Base-by-base conservation (phyloP, 1,284 basidiomycete species). In the Cutaneotrichosporon sp. region DNA sequence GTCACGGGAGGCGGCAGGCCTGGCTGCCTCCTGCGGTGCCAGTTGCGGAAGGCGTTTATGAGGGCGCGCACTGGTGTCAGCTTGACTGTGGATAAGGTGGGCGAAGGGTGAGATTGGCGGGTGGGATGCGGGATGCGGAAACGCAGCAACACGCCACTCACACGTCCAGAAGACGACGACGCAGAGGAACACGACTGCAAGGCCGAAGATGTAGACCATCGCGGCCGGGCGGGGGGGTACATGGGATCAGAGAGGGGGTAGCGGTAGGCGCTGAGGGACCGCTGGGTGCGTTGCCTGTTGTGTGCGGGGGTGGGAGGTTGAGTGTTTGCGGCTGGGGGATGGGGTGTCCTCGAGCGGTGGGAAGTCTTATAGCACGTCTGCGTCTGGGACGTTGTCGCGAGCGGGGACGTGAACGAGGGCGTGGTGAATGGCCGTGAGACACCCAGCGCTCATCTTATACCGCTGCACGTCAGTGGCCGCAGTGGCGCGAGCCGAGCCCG, bases 191-290 rank as follows among this genome's bases (percentile, higher is more conserved):
- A 53, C 51, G 24, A 53, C 34, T 13, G 24, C 24, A 22, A 53
- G 51, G 51, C 34, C 51, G 22, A 53, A 53, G 34, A 53, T 42
- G 51, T 53, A 53, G 16, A 53, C 51, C 51, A 53, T 53, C 34
- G 51, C 25, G 33, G 49, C 27, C 49, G 7, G 10, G 10, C 9
- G 27, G 27, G 9, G 7, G n/a, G 20, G 20, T 4, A 34, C 50
- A 52, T 52, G 31, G 50, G 33, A 52, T 22, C 16, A 33, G 27
- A 13, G 8, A 14, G 29, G 29, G 29, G 29, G 29, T 9, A 29
- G 29, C 29, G 29, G 29, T n/a, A 27, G 18, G 49, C 27, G 25
- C 18, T 20, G 49, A 29, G 20, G 27, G 25, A 22, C 46, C 14
- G 46, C 10, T 22, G 46, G 46, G 24, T 24, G 43, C 7, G 10